These are phyloP conservation scores for Zygosaccharomyces siamensis DNA, from an alignment of 805 yeast species.

Conservation along the genomic window DNA sequence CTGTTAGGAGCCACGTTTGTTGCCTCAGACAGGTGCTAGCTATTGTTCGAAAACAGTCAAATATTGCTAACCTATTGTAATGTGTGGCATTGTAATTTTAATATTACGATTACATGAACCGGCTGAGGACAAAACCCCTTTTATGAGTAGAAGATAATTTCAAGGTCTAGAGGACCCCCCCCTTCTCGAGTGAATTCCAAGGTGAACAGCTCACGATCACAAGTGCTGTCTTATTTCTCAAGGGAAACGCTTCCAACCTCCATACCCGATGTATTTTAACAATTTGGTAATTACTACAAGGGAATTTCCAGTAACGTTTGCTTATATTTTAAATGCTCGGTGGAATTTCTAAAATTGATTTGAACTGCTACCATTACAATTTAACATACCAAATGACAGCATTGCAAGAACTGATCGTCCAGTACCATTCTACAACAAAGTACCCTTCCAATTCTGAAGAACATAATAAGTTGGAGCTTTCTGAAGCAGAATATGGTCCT, in stretches of 20 bases:
- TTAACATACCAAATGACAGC: constrained; percentile 67
- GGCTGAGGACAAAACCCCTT: too few species aligned
- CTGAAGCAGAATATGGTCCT: constrained; percentile 43
- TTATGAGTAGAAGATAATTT: too few species aligned
- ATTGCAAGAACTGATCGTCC: constrained; percentile 64
- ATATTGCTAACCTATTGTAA: too few species aligned
- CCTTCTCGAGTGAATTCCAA: too few species aligned
- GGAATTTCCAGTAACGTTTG: constrained; percentile 32
- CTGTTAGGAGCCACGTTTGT: background rate
- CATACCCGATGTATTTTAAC: too few species aligned
- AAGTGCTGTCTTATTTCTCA: too few species aligned
- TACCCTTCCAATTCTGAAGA: constrained; percentile 78
- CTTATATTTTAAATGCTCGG: constrained; percentile 67
- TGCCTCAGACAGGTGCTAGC: background rate
- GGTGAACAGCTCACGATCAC: too few species aligned
- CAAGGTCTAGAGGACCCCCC: too few species aligned
- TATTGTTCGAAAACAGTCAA: background rate
- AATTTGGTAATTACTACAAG: too few species aligned
- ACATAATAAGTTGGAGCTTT: constrained; percentile 75
- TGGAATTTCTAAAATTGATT: constrained; percentile 40
- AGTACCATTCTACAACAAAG: constrained; percentile 51
- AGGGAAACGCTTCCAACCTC: too few species aligned
- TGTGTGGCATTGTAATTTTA: too few species aligned
- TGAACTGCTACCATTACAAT: constrained; percentile 40
- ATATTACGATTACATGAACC: too few species aligned